Percentiles rank a stretch among this genome's conserved stretches.
phyloP scores from a whole-genome alignment of 768 basidiomycete genomes.

The Lactarius vividus region DNA sequence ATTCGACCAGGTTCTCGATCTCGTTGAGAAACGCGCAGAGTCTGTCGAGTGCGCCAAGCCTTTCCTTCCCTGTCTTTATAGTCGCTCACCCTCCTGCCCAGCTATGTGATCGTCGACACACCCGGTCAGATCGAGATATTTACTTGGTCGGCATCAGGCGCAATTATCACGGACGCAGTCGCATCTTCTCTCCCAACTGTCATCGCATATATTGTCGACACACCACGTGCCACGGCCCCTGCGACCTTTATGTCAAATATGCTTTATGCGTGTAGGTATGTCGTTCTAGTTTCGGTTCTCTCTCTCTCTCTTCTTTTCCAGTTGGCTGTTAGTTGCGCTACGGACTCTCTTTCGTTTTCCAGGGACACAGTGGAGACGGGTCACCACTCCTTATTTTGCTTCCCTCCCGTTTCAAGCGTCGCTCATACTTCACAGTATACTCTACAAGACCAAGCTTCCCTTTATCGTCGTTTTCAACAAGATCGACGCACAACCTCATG shows the following conservation, averaged over 20 bases:
- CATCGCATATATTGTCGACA: slow-evolving; percentile 96
- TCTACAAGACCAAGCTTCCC: slow-evolving; percentile 97
- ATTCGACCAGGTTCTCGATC: slow-evolving; percentile 90
- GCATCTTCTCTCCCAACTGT: slow-evolving; percentile 92
- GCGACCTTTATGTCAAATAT: slow-evolving; percentile 99
- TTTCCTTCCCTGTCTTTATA: background rate
- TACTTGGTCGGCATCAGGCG: slow-evolving; percentile 98
- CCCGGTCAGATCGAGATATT: slow-evolving; percentile 99
- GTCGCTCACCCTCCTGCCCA: slow-evolving; percentile 34
- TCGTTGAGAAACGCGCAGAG: slow-evolving; percentile 89
- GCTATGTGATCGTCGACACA: slow-evolving; percentile 93
- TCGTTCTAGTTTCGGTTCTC: slow-evolving; percentile 10
- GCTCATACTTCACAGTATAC: slow-evolving; percentile 53
- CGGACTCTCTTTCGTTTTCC: too few species aligned
- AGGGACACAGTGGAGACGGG: too few species aligned
- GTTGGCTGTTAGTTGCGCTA: background rate
- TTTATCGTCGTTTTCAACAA: slow-evolving; percentile 99
- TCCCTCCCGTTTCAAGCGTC: background rate
- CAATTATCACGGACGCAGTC: slow-evolving; percentile 97
- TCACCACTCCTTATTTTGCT: background rate
- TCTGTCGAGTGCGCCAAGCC: slow-evolving; percentile 83
- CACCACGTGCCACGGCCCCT: slow-evolving; percentile 88
- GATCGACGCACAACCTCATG: slow-evolving; percentile 86
- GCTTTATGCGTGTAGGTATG: slow-evolving; percentile 96
- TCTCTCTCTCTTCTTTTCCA: background rate